Conservation (phyloP, 2,329 filamentous ascomycete species). For the Tympanopsis confertula region DNA sequence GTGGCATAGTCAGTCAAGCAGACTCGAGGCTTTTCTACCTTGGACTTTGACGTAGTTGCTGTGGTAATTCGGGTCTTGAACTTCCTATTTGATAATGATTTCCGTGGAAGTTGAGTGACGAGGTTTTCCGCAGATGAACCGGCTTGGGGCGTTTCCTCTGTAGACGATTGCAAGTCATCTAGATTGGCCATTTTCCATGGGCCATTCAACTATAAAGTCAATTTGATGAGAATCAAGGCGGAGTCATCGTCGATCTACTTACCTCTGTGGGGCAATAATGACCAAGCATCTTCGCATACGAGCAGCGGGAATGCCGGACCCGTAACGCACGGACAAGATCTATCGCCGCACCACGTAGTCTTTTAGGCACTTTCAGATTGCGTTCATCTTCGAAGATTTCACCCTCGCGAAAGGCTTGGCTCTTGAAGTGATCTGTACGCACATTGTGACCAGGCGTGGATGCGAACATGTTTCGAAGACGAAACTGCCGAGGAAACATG, state of each 20-base stretch:
- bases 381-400: background rate
- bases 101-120: too few species aligned
- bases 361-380: background rate
- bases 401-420: background rate
- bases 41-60: too few species aligned
- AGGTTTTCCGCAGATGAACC: too few species aligned
- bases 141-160: too few species aligned
- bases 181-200: background rate
- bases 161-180: too few species aligned
- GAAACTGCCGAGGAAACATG: slow-evolving; percentile 54
- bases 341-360: slow-evolving; percentile 28
- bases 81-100: too few species aligned
- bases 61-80: too few species aligned
- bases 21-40: background rate
- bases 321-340: slow-evolving; percentile 38
- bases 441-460: slow-evolving; percentile 31
- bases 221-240: background rate
- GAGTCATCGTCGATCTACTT: slow-evolving; percentile 10
- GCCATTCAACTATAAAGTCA: background rate
- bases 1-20: slow-evolving; percentile 38
- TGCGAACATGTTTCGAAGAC: slow-evolving; percentile 52
- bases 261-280: slow-evolving; percentile 44
- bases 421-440: too few species aligned
- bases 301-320: slow-evolving; percentile 37
- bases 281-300: slow-evolving; percentile 43